Base-by-base conservation (phyloP, 129 eudicot species). In the Heracleum sosnowskyi region DNA sequence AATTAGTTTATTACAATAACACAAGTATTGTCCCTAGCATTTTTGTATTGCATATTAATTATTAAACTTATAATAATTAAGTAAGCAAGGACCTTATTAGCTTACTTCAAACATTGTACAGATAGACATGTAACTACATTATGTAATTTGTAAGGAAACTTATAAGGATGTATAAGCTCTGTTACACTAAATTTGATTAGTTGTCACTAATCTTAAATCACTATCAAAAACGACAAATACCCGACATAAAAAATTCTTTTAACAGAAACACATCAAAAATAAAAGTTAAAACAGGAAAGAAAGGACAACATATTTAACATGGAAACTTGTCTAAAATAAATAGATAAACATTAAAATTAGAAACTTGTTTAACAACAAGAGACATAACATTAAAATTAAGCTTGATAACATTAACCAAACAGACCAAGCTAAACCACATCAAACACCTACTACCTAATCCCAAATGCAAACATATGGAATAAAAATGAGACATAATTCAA, bases 61-160 rank as follows among this genome's bases (percentile, higher is more conserved):
- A n/a, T n/a, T n/a, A n/a, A n/a, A n/a, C n/a, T n/a, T n/a, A n/a
- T n/a, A n/a, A n/a, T n/a, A n/a, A n/a, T n/a, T n/a, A n/a, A n/a
- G n/a, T n/a, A n/a, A 69, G 49, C 34, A 72, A 51, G 36, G n/a
- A 46, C 12, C 49, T 11, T 28, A 28, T 11, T 49, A 34, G 64
- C 47, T 66, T 81, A 82, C 84, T 84, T 87, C 82, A 29, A 53
- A 41, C 29, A 70, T 18, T 47, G 2, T 69, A 71, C 77, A 69
- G 44, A 49, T 16, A 42, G 81, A 73, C 76, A 62, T n/a, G 29
- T 51, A 73, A 79, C 82, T 77, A 71, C 86, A 74, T 87, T 82
- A 75, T 80, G 91, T 87, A 87, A 80, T 66, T 44, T 82, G 76
- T 70, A 87, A 89, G 92, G 77, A 87, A 92, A 68, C 82, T 79